phyloP scores from a whole-genome alignment of 495 filamentous ascomycete genomes.

The Astrocystis sublimbata region DNA sequence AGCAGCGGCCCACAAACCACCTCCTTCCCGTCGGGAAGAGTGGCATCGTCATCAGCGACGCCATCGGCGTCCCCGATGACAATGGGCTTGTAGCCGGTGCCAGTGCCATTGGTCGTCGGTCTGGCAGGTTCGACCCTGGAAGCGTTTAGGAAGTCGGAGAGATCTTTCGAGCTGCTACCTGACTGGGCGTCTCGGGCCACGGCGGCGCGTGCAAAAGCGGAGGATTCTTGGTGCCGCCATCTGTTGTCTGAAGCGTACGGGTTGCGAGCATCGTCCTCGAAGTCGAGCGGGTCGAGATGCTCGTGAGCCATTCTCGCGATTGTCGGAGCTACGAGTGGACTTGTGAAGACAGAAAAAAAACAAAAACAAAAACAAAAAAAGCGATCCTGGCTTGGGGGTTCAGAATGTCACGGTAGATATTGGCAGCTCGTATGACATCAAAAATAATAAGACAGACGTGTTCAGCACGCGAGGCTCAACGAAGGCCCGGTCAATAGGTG shows the following conservation, averaged over 20 bases:
- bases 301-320: slow-evolving; percentile 28
- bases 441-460: not conserved
- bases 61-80: slow-evolving; percentile 40
- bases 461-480: not conserved
- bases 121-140: slow-evolving; percentile 42
- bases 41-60: slow-evolving; percentile 10
- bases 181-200: slow-evolving; percentile 42
- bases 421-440: not conserved
- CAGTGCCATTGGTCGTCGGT: slow-evolving; percentile 25
- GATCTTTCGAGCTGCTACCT: slow-evolving; percentile 41
- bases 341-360: too few relatives aligned
- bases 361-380: too few relatives aligned
- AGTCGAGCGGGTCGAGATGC: slow-evolving; percentile 31
- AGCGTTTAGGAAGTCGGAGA: slow-evolving; percentile 53
- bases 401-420: not conserved
- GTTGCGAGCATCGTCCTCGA: slow-evolving; percentile 38
- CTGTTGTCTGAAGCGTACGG: slow-evolving; percentile 48
- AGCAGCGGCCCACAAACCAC: slow-evolving; percentile 78
- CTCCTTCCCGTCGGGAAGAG: slow-evolving; percentile 50
- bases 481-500: not conserved
- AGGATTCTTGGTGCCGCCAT: slow-evolving; percentile 57
- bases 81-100: slow-evolving; percentile 41
- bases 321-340: not conserved
- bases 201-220: slow-evolving; percentile 44
- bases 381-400: not conserved